Conservation (phyloP, 2,329 filamentous ascomycete genomes). For the Claviceps quebecensis region DNA sequence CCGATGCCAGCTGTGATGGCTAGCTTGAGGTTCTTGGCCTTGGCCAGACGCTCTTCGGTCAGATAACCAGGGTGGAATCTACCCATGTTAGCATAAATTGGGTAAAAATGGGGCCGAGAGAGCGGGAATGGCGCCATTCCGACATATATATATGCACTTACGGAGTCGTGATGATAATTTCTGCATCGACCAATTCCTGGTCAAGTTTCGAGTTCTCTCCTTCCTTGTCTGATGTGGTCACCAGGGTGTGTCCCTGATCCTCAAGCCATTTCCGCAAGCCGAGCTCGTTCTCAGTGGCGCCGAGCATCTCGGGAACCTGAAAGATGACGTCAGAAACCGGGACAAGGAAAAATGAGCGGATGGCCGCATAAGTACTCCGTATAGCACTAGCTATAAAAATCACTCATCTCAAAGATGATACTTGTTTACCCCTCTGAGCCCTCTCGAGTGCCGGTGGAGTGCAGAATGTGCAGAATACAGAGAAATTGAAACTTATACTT, state of each 20-base stretch:
- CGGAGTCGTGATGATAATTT: constrained; percentile 99
- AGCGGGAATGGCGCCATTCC: no score
- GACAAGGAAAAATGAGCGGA: neutral
- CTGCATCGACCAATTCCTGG: constrained; percentile 87
- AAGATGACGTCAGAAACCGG: neutral
- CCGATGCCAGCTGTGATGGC: constrained; percentile 95
- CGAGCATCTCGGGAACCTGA: constrained; percentile 66
- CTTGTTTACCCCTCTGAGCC: neutral
- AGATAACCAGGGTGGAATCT: constrained; percentile 98
- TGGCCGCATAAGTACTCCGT: neutral
- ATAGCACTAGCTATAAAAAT: neutral
- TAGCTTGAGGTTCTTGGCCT: constrained; percentile 98
- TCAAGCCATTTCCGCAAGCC: constrained; percentile 96
- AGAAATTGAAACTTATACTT: constrained; percentile 14
- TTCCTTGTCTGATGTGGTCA: constrained; percentile 97
- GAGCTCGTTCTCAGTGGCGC: constrained; percentile 96
- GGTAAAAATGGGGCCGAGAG: neutral
- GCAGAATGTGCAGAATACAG: neutral
- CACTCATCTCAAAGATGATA: neutral
- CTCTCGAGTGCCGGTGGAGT: neutral
- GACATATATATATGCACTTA: constrained; percentile 25
- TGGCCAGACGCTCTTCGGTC: constrained; percentile 86
- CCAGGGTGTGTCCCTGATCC: constrained; percentile 86
- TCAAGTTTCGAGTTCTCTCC: constrained; percentile 86
- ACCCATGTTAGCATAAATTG: neutral